Base-by-base conservation (phyloP, 805 yeast species). In the Ogataea methylovora region DNA sequence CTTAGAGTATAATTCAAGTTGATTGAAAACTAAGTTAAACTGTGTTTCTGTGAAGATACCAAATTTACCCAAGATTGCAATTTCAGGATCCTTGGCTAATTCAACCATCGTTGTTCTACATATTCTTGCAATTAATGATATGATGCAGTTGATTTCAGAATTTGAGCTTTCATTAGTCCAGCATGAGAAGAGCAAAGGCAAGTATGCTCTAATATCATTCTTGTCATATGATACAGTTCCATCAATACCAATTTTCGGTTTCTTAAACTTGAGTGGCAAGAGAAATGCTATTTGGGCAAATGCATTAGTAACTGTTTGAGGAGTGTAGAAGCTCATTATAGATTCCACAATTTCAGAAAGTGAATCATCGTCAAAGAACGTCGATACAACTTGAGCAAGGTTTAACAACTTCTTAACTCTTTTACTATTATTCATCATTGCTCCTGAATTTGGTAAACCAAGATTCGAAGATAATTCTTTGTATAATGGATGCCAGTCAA, bases 11-110 rank as follows among this genome's bases (percentile, higher is more conserved):
- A 54, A 33, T 14, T 48, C 40, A 4, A 82, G 56, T 33, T 76
- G 69, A 37, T 80, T 81, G 45, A 82, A 65, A 32, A 82, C 55
- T 36, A 66, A 64, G 15, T 70, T 60, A 44, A 84, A 65, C 49
- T 88, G 95, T 2, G 64, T 66, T 11, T 67, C 65, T 2, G 79
- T 65, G 41, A 80, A 76, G 0, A 86, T 60, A 13, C 95, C 94
- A 52, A 58, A 76, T 18, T 64, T 59, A 0, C 75, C 73, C 37
- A 72, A 56, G 2, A 46, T 40, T 1, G 66, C 46, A 15, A 58
- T 30, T 20, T 54, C 39, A 15, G 57, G 51, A 18, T 60, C 48
- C 2, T 46, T 33, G 3, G 67, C 40, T 11, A 51, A 59, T 8
- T 54, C 41, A 12, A 44, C 28, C 32, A 79, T 59, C 3, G 72